Evolutionary conservation across 2,329 filamentous ascomycete species (phyloP).

Genomic region (Paecilomyces sp.): DNA sequence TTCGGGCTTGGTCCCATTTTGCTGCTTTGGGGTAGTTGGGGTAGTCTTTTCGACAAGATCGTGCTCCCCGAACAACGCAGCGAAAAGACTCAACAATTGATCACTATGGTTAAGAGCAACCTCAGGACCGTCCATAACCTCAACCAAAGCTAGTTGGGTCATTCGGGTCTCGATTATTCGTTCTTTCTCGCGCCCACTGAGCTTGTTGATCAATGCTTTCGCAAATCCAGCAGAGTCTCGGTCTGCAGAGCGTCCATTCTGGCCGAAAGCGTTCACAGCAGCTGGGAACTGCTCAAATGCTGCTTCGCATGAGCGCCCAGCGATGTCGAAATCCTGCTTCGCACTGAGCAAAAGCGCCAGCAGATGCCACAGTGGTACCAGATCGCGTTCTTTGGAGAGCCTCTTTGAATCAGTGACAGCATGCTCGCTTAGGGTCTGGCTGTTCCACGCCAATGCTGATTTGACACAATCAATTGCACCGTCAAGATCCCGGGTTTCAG

Average conservation of each 20-base stretch:
- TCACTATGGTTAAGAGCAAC: constrained; percentile 82
- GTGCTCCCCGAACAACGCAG: constrained; percentile 67
- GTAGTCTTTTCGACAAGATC: constrained; percentile 27
- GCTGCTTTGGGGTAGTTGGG: constrained; percentile 18
- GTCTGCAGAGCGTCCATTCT: constrained; percentile 36
- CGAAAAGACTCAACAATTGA: constrained; percentile 76
- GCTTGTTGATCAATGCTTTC: constrained; percentile 61
- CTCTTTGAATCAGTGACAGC: constrained; percentile 28
- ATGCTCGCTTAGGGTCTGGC: constrained; percentile 9
- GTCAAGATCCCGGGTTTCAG: constrained; percentile 74
- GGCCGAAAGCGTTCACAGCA: constrained; percentile 61
- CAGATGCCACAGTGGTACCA: constrained; percentile 87
- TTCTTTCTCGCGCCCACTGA: constrained; percentile 79
- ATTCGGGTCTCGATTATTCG: constrained; percentile 90
- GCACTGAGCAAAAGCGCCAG: constrained; percentile 79
- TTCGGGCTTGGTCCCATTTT: constrained; percentile 26
- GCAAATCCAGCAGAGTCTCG: constrained; percentile 11
- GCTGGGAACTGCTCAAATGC: constrained; percentile 86
- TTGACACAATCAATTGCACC: constrained; percentile 78
- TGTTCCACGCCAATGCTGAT: constrained; percentile 58
- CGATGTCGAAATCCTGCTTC: constrained; percentile 74
- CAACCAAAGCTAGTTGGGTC: constrained; percentile 79
- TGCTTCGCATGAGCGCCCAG: constrained; percentile 76
- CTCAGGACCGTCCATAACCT: constrained; percentile 74
- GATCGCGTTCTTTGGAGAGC: constrained; percentile 35